Evolutionary conservation across 2,329 filamentous ascomycete genomes (phyloP), one percentile per base, ranked within the genome.

Genomic region (Claviceps monticola): DNA sequence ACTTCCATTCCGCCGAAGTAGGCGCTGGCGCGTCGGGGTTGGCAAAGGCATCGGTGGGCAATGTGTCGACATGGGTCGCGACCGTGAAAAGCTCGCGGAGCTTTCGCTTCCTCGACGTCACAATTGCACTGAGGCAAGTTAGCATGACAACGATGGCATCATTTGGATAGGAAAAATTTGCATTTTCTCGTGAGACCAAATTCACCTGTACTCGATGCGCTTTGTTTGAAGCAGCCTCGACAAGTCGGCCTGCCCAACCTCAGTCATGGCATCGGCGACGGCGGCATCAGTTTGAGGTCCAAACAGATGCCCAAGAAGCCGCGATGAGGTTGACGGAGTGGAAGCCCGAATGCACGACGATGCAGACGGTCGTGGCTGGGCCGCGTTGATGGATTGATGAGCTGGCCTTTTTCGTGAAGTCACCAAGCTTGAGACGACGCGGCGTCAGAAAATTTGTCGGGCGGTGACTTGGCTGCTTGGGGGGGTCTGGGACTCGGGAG

Each of bases 31-130:
- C 74, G 74, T 82, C 78, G 58, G 71, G 68, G 58, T 76, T 74
- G 61, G 72, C 71, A 64, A 79, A 73, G 66, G 74, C 72, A 68
- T 74, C 70, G 64, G 78, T 75, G 61, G 79, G 78, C 61, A 82
- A 73, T 66, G 73, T 71, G 68, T 80, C 74, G 64, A 75, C 70
- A 68, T 83, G 80, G 68, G 84, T 85, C 74, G 86, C 83, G 76
- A 86, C 80, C 61, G 79, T 77, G 74, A 86, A 95, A 62, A 95
- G 79, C 73, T 93, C 86, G 68, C 84, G 84, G 67, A 95, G 78
- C 76, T 94, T 94, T 70, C 88, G 83, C 80, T 94, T 93, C 71
- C 87, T 85, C 76, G 86, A 88, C 70, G 77, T 78, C 75, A 86
- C 80, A 78, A 84, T 83, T 78, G 78, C 75, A 71, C 82, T 85